These are phyloP conservation scores for Coniochaeta ligniaria DNA, from an alignment of 2,329 filamentous ascomycete genomes.

Conservation along the genomic window DNA sequence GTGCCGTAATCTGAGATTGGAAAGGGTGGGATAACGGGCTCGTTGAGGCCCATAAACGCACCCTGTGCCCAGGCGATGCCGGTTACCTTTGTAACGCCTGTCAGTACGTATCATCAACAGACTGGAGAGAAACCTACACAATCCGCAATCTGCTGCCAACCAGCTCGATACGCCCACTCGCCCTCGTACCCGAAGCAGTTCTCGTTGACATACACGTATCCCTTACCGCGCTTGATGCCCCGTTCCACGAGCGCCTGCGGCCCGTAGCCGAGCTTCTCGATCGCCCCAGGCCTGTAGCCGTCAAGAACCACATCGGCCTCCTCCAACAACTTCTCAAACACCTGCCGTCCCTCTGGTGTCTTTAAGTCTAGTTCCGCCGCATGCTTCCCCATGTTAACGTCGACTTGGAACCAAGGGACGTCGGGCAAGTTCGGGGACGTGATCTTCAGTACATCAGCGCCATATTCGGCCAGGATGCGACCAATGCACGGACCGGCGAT, in stretches of 20 bases:
- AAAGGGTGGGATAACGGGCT: constrained; percentile 60
- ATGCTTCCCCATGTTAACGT: constrained; percentile 66
- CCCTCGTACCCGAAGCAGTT: constrained; percentile 62
- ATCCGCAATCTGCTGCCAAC: constrained; percentile 69
- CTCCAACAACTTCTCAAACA: constrained; percentile 51
- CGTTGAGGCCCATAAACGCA: constrained; percentile 51
- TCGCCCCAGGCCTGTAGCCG: constrained; percentile 60
- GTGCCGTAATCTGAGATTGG: constrained; percentile 63
- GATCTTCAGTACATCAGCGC: constrained; percentile 66
- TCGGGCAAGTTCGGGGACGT: constrained; percentile 61
- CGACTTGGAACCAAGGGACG: constrained; percentile 65
- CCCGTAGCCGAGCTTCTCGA: constrained; percentile 58
- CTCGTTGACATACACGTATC: constrained; percentile 62
- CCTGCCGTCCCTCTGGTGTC: constrained; percentile 37
- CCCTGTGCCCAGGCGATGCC: constrained; percentile 57
- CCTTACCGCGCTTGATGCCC: constrained; percentile 47
- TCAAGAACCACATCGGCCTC: constrained; percentile 59
- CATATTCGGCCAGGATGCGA: constrained; percentile 66
- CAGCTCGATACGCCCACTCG: constrained; percentile 56
- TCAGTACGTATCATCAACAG: too few species aligned
- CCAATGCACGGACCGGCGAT: constrained; percentile 68
- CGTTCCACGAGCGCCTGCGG: constrained; percentile 43
- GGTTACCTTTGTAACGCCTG: too few species aligned
- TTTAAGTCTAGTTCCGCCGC: constrained; percentile 58
- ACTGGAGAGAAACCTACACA: constrained; percentile 26